phyloP scores from a whole-genome alignment of 177 flowering plant species.

The Vitis hybrid region DNA sequence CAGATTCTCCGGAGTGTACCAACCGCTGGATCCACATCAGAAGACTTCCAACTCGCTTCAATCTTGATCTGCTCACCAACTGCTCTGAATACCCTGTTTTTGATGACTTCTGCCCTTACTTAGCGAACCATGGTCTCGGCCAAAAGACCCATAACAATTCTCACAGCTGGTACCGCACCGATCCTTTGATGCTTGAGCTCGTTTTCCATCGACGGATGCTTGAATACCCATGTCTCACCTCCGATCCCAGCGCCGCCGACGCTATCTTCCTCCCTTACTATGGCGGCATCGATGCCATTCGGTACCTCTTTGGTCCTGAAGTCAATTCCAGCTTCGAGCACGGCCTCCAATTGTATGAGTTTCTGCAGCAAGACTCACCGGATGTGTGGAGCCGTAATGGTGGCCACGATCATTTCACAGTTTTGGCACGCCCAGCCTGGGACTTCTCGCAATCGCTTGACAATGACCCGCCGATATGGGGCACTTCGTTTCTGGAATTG shows the following conservation, averaged over 20 bases:
- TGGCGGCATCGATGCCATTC: conserved; percentile 62
- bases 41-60: conserved; percentile 74
- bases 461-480: conserved; percentile 69
- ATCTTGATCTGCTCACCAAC: conserved; percentile 70
- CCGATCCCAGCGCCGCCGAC: conserved; percentile 56
- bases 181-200: conserved; percentile 72
- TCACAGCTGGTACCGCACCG: conserved; percentile 87
- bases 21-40: conserved; percentile 75
- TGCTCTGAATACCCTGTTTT: conserved; percentile 69
- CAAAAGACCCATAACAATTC: conserved; percentile 79
- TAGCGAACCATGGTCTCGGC: conserved; percentile 88
- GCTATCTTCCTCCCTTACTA: conserved; percentile 89
- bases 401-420: conserved; percentile 82
- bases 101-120: conserved; percentile 66
- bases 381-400: conserved; percentile 47
- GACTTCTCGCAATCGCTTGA: conserved; percentile 69
- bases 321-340: conserved; percentile 62
- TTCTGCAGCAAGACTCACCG: conserved; percentile 38
- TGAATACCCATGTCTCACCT: conserved; percentile 87
- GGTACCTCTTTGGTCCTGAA: conserved; percentile 74
- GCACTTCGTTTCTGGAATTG: conserved; percentile 77
- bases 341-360: conserved; percentile 54
- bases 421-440: conserved; percentile 90
- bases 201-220: conserved; percentile 86
- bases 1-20: conserved; percentile 41